phyloP scores from a whole-genome alignment of 2,329 filamentous ascomycete genomes.

The Ophiostoma sp. region DNA sequence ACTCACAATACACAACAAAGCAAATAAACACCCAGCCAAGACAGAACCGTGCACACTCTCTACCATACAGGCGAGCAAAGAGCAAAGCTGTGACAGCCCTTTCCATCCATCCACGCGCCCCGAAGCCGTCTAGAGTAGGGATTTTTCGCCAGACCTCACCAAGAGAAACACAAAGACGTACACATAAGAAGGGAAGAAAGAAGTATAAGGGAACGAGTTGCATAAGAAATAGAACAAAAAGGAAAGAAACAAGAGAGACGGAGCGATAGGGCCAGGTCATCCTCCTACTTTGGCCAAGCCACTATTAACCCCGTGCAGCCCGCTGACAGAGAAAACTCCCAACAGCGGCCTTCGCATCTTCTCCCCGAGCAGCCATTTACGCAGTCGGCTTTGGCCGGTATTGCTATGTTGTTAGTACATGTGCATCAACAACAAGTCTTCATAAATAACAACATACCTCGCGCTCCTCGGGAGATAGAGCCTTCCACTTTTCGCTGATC shows the following conservation, averaged over 20 bases:
- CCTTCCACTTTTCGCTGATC: constrained; percentile 41
- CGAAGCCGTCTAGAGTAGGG: neutral
- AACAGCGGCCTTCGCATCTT: neutral
- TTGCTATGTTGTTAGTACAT: neutral
- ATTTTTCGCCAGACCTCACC: neutral
- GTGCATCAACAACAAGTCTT: neutral
- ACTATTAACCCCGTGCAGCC: neutral
- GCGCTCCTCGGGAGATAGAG: constrained; percentile 40
- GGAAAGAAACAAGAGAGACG: neutral
- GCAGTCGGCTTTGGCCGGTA: neutral
- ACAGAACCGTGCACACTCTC: neutral
- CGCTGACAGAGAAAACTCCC: neutral
- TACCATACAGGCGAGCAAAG: neutral
- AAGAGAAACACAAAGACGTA: neutral
- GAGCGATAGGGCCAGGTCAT: neutral
- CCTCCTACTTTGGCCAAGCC: no score
- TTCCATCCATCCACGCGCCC: neutral
- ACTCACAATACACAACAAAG: neutral
- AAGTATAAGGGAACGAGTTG: neutral
- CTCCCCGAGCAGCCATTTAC: neutral
- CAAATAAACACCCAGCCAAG: neutral
- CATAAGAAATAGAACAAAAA: neutral
- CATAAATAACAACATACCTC: constrained; percentile 33
- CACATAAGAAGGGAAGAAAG: neutral
- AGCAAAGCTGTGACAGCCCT: neutral